Percentiles rank a stretch among this genome's conserved stretches.
Conservation (phyloP, 75 land plant species). For the Chamaecyparis obtusa region DNA sequence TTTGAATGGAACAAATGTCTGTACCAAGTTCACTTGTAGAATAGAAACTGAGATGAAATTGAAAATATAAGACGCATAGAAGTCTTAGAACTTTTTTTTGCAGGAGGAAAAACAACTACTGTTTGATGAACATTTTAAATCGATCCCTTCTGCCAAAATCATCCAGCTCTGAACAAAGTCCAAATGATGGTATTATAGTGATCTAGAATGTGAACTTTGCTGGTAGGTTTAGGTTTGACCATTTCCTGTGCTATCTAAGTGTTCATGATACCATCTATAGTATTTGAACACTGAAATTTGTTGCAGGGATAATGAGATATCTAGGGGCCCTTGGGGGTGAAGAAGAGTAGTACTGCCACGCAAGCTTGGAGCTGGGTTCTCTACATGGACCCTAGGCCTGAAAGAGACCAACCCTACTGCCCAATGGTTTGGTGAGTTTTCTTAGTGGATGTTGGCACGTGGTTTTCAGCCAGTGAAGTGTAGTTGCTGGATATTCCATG, state of each 20-base stretch:
- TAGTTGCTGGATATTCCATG: too few relatives aligned
- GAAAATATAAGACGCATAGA: not conserved
- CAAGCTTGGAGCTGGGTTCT: too few relatives aligned
- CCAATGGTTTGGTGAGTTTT: too few relatives aligned
- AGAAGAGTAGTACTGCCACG: too few relatives aligned
- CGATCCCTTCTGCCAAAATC: not conserved
- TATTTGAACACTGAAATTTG: not conserved
- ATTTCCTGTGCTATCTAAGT: not conserved
- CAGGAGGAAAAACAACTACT: not conserved
- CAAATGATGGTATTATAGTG: not conserved
- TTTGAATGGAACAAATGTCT: not conserved
- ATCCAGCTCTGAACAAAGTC: not conserved
- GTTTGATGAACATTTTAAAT: not conserved
- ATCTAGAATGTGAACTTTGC: not conserved
- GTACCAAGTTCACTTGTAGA: not conserved
- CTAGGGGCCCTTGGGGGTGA: too few relatives aligned
- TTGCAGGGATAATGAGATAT: not conserved
- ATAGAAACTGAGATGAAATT: not conserved
- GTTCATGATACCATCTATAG: not conserved
- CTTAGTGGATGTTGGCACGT: too few relatives aligned
- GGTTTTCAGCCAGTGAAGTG: too few relatives aligned
- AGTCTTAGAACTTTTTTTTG: not conserved
- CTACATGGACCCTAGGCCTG: too few relatives aligned
- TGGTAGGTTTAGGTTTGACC: not conserved
- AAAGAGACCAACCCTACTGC: too few relatives aligned